A percentile compares a stretch with the other conserved stretches of the same genome.
Evolutionary conservation across 2,329 filamentous ascomycete genomes (phyloP).

Genomic region (Fonsecaea pugnacius): DNA sequence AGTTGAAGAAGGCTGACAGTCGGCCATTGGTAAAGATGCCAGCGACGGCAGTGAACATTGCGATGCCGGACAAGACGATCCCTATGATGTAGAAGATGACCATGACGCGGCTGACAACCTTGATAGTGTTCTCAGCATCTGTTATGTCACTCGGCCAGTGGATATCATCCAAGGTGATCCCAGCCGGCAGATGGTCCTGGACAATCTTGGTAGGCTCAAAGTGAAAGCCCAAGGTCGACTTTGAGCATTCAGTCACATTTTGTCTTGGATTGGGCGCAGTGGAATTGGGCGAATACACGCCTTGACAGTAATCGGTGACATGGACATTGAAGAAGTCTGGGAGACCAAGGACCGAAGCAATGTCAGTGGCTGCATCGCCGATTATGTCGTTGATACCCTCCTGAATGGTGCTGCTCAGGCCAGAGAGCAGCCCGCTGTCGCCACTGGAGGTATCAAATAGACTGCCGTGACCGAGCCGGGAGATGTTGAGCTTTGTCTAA

Average conservation of each 20-base stretch:
- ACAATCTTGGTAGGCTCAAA: slow-evolving; percentile 61
- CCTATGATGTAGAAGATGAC: slow-evolving; percentile 65
- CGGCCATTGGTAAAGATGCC: slow-evolving; percentile 53
- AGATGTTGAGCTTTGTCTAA: slow-evolving; percentile 59
- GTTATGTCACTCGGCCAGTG: slow-evolving; percentile 62
- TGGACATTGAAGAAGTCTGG: slow-evolving; percentile 67
- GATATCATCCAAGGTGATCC: slow-evolving; percentile 57
- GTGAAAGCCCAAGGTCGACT: slow-evolving; percentile 58
- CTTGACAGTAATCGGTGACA: slow-evolving; percentile 64
- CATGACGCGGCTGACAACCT: slow-evolving; percentile 55
- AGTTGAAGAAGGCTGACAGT: slow-evolving; percentile 56
- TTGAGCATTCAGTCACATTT: slow-evolving; percentile 61
- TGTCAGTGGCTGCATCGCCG: slow-evolving; percentile 44
- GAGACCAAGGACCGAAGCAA: slow-evolving; percentile 57
- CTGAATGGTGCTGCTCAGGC: slow-evolving; percentile 49
- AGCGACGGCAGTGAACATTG: slow-evolving; percentile 53
- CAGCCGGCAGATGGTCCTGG: slow-evolving; percentile 53
- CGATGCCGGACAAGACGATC: slow-evolving; percentile 57
- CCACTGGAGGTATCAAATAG: slow-evolving; percentile 42
- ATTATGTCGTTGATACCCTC: slow-evolving; percentile 46
- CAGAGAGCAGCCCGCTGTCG: slow-evolving; percentile 41
- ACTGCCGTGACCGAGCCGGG: slow-evolving; percentile 53
- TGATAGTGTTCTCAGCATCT: slow-evolving; percentile 57
- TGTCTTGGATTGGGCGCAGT: slow-evolving; percentile 48
- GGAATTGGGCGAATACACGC: slow-evolving; percentile 44